Evolutionary conservation across 2,329 filamentous ascomycete species (phyloP).

Genomic region (Hirsutella thompsonii): DNA sequence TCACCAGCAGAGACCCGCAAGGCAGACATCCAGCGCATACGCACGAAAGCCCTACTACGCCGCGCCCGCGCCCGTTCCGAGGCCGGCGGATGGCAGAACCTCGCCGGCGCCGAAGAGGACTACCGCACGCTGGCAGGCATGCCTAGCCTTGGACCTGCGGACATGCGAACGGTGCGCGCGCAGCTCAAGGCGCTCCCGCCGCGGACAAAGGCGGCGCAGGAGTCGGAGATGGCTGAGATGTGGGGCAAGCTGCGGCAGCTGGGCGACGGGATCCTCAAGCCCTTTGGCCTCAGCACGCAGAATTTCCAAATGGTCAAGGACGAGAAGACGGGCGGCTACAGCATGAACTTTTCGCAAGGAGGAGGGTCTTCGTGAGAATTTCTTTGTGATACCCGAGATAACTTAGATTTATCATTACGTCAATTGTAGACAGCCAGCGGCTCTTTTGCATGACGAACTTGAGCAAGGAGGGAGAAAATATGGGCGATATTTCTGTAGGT

Average conservation of each 20-base stretch:
- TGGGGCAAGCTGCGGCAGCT: constrained; percentile 91
- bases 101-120: constrained; percentile 68
- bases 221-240: constrained; percentile 88
- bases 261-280: constrained; percentile 82
- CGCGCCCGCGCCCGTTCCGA: constrained; percentile 62
- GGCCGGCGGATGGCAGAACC: constrained; percentile 63
- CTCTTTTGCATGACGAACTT: no score
- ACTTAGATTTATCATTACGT: no score
- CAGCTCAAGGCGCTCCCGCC: constrained; percentile 55
- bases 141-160: constrained; percentile 43
- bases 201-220: constrained; percentile 63
- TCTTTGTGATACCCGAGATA: no score
- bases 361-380: constrained; percentile 4
- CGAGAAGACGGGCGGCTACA: constrained; percentile 80
- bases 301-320: constrained; percentile 94
- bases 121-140: constrained; percentile 55
- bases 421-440: no score
- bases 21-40: constrained; percentile 62
- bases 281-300: constrained; percentile 85
- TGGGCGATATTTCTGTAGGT: no score
- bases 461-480: no score
- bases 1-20: constrained; percentile 10
- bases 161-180: constrained; percentile 52
- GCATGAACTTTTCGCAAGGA: constrained; percentile 66
- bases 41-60: constrained; percentile 71